phyloP scores from a whole-genome alignment of 2,329 filamentous ascomycete genomes.

The Nemania sp. region DNA sequence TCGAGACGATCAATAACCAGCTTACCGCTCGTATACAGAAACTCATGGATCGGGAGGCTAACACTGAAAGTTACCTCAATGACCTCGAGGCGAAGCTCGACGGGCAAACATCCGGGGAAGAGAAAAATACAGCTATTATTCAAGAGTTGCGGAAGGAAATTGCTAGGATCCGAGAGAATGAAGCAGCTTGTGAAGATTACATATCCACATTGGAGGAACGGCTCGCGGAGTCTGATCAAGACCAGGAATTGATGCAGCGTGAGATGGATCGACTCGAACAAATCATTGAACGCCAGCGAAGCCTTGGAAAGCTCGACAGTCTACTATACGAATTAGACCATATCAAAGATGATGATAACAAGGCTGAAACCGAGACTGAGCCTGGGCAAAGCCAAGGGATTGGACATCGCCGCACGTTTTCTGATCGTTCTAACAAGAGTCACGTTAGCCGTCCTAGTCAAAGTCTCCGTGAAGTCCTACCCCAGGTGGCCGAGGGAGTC shows the following conservation, averaged over 20 bases:
- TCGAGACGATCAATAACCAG: slow-evolving; percentile 92
- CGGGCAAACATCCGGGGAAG: slow-evolving; percentile 89
- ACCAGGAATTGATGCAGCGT: slow-evolving; percentile 95
- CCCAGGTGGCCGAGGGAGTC: slow-evolving; percentile 61
- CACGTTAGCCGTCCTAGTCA: slow-evolving; percentile 66
- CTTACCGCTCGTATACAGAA: slow-evolving; percentile 93
- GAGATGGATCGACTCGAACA: slow-evolving; percentile 95
- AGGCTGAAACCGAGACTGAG: slow-evolving; percentile 47
- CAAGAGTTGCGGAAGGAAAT: slow-evolving; percentile 92
- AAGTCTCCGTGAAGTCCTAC: slow-evolving; percentile 64
- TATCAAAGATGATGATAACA: slow-evolving; percentile 71
- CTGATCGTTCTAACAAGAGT: slow-evolving; percentile 67
- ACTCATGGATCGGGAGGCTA: slow-evolving; percentile 88
- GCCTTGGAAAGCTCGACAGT: slow-evolving; percentile 92
- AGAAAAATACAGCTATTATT: slow-evolving; percentile 89
- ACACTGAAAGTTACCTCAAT: slow-evolving; percentile 91
- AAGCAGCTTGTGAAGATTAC: slow-evolving; percentile 92
- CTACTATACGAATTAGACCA: slow-evolving; percentile 90
- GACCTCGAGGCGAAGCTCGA: slow-evolving; percentile 92
- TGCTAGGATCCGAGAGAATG: slow-evolving; percentile 86
- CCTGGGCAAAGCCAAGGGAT: slow-evolving; percentile 55
- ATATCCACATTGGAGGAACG: slow-evolving; percentile 97
- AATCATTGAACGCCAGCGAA: slow-evolving; percentile 93
- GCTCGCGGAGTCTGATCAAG: slow-evolving; percentile 94
- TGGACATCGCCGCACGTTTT: slow-evolving; percentile 59